Percentiles rank a stretch among this genome's conserved stretches.
phyloP scores from a whole-genome alignment of 352 stramenopile species.

The Globisporangium yorkense region DNA sequence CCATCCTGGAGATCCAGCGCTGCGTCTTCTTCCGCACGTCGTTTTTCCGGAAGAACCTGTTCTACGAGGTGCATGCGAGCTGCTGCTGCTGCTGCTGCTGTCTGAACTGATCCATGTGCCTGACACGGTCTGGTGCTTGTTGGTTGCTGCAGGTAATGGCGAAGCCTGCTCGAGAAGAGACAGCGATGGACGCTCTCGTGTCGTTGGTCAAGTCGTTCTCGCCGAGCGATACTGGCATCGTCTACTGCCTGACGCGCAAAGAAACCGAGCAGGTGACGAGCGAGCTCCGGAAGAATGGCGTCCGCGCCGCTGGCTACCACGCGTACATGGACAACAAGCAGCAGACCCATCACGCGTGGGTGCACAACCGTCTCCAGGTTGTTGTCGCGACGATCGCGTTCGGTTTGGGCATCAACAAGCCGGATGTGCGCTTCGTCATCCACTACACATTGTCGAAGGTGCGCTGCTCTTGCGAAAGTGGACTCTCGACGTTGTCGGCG shows the following conservation, averaged over 20 bases:
- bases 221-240: conserved; percentile 70
- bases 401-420: conserved; percentile 93
- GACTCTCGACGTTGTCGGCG: background rate
- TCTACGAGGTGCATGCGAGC: conserved; percentile 46
- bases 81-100: background rate
- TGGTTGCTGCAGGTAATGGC: conserved; percentile 22
- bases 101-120: background rate
- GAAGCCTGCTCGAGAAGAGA: conserved; percentile 43
- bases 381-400: conserved; percentile 93
- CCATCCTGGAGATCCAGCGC: conserved; percentile 64
- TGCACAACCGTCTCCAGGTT: conserved; percentile 62
- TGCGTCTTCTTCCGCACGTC: conserved; percentile 87
- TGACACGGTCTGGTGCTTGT: background rate
- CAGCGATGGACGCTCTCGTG: conserved; percentile 55
- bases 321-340: conserved; percentile 66
- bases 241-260: conserved; percentile 91
- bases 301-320: conserved; percentile 88
- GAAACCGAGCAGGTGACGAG: conserved; percentile 87
- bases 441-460: conserved; percentile 85
- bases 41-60: conserved; percentile 89
- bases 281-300: conserved; percentile 59
- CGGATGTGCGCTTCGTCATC: conserved; percentile 89
- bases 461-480: background rate
- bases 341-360: conserved; percentile 57
- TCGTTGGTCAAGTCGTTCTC: conserved; percentile 69